Evolutionary conservation across 768 basidiomycete species (phyloP).

Genomic region (Paxillus rubicundulus): DNA sequence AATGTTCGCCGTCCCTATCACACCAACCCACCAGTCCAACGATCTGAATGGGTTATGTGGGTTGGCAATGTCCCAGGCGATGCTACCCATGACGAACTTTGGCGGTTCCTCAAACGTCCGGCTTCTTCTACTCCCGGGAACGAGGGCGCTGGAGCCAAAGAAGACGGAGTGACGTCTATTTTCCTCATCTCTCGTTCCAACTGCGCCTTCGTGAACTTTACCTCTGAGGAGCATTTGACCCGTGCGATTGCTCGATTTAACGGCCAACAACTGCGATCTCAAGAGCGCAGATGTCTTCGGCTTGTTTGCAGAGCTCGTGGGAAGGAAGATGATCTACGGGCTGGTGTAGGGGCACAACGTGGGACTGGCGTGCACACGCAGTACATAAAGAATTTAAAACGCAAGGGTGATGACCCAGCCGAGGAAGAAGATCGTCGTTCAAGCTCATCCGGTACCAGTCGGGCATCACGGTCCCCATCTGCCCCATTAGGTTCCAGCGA

Average conservation of each 20-base stretch:
- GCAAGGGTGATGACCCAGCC: conserved; percentile 30
- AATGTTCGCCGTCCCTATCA: conserved; percentile 57
- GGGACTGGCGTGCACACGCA: conserved; percentile 78
- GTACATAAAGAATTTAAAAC: conserved; percentile 71
- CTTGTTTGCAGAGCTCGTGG: conserved; percentile 82
- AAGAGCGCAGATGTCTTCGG: conserved; percentile 69
- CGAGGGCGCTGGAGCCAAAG: background rate
- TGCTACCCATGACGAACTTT: conserved; percentile 80
- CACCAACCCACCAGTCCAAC: conserved; percentile 66
- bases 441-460: background rate
- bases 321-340: conserved; percentile 80
- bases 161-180: conserved; percentile 72
- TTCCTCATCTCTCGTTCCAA: conserved; percentile 94
- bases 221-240: conserved; percentile 56
- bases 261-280: conserved; percentile 63
- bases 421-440: conserved; percentile 1
- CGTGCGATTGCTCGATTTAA: conserved; percentile 72
- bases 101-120: conserved; percentile 70
- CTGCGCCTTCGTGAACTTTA: conserved; percentile 92
- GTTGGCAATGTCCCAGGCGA: conserved; percentile 88
- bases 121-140: conserved; percentile 11
- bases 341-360: conserved; percentile 90
- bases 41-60: conserved; percentile 97
- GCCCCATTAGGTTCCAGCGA: conserved; percentile 37
- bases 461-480: conserved; percentile 19